phyloP scores from a whole-genome alignment of 805 yeast species.

The Candida bentonensis region DNA sequence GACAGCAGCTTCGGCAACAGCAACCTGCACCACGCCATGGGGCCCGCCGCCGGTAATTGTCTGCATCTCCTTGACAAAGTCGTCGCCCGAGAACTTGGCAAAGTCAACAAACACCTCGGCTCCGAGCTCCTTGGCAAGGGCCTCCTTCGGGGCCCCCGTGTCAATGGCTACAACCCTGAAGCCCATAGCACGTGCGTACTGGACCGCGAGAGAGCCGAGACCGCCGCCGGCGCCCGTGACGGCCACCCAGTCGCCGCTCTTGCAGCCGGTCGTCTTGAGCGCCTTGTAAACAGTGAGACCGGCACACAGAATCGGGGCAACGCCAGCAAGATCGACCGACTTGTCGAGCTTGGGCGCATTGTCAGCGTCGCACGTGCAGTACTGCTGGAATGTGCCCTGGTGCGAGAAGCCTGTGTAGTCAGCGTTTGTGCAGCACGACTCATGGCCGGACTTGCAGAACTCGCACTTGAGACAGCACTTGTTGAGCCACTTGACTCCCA shows the following conservation, averaged over 20 bases:
- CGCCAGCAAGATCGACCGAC: constrained; percentile 33
- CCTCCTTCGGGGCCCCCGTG: constrained; percentile 50
- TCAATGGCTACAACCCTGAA: constrained; percentile 58
- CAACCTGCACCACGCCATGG: constrained; percentile 63
- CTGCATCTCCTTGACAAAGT: constrained; percentile 34
- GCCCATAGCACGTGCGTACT: constrained; percentile 69
- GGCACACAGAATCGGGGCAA: constrained; percentile 67
- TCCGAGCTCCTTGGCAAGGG: constrained; percentile 40
- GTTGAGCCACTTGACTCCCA: constrained; percentile 66
- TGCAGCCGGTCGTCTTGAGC: constrained; percentile 49
- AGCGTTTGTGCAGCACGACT: constrained; percentile 42
- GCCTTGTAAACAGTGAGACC: constrained; percentile 66
- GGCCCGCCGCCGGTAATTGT: constrained; percentile 58
- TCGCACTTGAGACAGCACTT: constrained; percentile 48
- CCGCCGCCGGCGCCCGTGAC: constrained; percentile 75
- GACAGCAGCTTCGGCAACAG: constrained; percentile 58
- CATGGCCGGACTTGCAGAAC: constrained; percentile 41
- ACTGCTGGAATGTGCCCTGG: constrained; percentile 35
- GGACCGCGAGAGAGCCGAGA: constrained; percentile 59
- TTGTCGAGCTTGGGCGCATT: constrained; percentile 60
- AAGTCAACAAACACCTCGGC: constrained; percentile 54
- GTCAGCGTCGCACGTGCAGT: constrained; percentile 67
- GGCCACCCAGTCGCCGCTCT: constrained; percentile 64
- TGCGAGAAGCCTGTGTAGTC: constrained; percentile 35
- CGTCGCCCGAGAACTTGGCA: constrained; percentile 39